These are phyloP conservation scores for Taxillus chinensis DNA, from an alignment of 164 flowering plant genomes.

Conservation along the genomic window DNA sequence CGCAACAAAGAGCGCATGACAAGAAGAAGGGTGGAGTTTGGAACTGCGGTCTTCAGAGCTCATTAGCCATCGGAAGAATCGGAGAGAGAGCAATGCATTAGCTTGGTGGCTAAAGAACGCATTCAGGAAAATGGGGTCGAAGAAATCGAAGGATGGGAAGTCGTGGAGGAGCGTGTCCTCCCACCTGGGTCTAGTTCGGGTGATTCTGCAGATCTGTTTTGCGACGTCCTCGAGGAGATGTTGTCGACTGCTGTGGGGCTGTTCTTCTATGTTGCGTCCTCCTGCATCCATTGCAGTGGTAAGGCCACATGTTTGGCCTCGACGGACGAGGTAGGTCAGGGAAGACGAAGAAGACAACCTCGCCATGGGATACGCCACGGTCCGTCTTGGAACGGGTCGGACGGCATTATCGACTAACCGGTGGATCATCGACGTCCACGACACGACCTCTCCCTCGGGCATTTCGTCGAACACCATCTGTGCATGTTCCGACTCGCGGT, in stretches of 20 bases:
- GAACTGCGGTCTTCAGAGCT: constrained; percentile 17
- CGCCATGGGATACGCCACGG: no score
- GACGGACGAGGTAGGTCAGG: no score
- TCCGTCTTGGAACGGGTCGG: no score
- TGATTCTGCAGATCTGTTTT: constrained; percentile 26
- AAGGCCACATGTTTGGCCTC: no score
- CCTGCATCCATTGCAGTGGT: no score
- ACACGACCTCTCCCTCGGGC: constrained; percentile 32
- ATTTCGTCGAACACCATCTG: constrained; percentile 27
- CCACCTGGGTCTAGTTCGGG: constrained; percentile 40
- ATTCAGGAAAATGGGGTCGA: constrained; percentile 25
- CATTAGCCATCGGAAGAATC: constrained; percentile 46
- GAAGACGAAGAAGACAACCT: no score
- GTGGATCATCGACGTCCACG: constrained; percentile 39
- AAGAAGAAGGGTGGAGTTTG: constrained; percentile 13
- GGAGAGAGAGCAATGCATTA: constrained; percentile 27
- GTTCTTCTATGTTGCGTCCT: no score
- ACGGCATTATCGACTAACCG: constrained; percentile 23
- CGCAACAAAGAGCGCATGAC: constrained; percentile 25
- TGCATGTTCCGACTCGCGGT: constrained; percentile 21
- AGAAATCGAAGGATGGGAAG: constrained; percentile 33
- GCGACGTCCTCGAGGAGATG: constrained; percentile 18
- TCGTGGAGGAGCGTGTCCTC: constrained; percentile 33
- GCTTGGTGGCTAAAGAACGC: constrained; percentile 28
- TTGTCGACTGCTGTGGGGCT: no score